A percentile compares a stretch with the other conserved stretches of the same genome.
These are phyloP conservation scores for Ophiocordyceps camponoti-rufipedis DNA, from an alignment of 2,329 filamentous ascomycete species.

Conservation along the genomic window DNA sequence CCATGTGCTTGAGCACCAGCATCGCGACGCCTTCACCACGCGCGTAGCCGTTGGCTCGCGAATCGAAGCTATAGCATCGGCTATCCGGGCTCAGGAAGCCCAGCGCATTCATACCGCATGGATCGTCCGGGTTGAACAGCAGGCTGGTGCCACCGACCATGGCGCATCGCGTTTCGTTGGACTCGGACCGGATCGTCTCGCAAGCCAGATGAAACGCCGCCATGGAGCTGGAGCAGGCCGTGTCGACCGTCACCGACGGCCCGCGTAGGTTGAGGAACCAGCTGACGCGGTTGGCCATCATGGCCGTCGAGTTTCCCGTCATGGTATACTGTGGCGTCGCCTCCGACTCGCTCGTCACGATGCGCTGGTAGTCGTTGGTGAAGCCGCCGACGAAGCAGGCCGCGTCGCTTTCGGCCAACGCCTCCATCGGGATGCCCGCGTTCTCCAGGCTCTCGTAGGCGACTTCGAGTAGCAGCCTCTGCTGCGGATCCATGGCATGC, in stretches of 20 bases:
- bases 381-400: slow-evolving; percentile 1
- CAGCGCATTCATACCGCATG: not conserved
- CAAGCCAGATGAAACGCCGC: not conserved
- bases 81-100: not conserved
- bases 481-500: not conserved
- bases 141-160: not conserved
- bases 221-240: slow-evolving; percentile 1
- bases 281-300: not conserved
- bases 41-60: slow-evolving; percentile 1
- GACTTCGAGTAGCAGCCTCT: not conserved
- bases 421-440: not conserved
- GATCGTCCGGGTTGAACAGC: not conserved
- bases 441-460: slow-evolving; percentile 1
- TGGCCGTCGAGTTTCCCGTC: not conserved
- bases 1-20: not conserved
- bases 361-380: not conserved
- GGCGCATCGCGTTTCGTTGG: not conserved
- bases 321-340: not conserved
- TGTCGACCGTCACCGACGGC: not conserved
- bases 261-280: slow-evolving; percentile 1
- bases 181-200: not conserved
- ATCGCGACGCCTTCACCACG: not conserved
- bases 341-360: not conserved
- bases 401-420: not conserved
- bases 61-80: slow-evolving; percentile 1